These are phyloP conservation scores for Zygosaccharomyces bisporus DNA, from an alignment of 805 yeast species.

Conservation along the genomic window DNA sequence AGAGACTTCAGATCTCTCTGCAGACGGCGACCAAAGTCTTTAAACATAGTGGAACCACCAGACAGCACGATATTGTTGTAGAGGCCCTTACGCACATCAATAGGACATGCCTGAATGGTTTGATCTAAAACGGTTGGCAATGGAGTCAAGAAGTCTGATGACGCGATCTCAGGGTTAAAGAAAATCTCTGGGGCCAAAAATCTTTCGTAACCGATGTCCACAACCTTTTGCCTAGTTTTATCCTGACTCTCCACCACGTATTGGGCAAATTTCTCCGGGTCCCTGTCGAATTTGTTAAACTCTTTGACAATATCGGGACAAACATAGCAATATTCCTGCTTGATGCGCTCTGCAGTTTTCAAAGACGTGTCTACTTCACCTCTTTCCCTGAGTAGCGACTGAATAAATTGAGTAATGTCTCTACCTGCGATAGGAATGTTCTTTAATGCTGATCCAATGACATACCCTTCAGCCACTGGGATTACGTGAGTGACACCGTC, in stretches of 20 bases:
- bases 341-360: slow-evolving; percentile 94
- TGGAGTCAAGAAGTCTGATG: slow-evolving; percentile 92
- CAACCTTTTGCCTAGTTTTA: slow-evolving; percentile 57
- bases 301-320: slow-evolving; percentile 97
- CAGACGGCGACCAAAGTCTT: slow-evolving; percentile 94
- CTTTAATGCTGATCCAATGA: slow-evolving; percentile 94
- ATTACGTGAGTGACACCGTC: slow-evolving; percentile 99
- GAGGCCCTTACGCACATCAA: slow-evolving; percentile 95
- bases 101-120: slow-evolving; percentile 92
- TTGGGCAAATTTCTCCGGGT: slow-evolving; percentile 90
- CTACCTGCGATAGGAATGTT: slow-evolving; percentile 98
- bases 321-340: slow-evolving; percentile 95
- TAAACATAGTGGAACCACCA: slow-evolving; percentile 99
- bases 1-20: slow-evolving; percentile 88
- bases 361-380: slow-evolving; percentile 92
- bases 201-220: slow-evolving; percentile 96
- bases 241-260: slow-evolving; percentile 78
- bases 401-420: slow-evolving; percentile 92
- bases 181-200: slow-evolving; percentile 99
- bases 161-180: slow-evolving; percentile 95
- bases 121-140: slow-evolving; percentile 93
- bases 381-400: slow-evolving; percentile 89
- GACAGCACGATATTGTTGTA: slow-evolving; percentile 93
- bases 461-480: slow-evolving; percentile 99
- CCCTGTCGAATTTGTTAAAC: slow-evolving; percentile 89